Evolutionary conservation across 2,329 filamentous ascomycete species (phyloP).

Genomic region (Huntiella savannae): DNA sequence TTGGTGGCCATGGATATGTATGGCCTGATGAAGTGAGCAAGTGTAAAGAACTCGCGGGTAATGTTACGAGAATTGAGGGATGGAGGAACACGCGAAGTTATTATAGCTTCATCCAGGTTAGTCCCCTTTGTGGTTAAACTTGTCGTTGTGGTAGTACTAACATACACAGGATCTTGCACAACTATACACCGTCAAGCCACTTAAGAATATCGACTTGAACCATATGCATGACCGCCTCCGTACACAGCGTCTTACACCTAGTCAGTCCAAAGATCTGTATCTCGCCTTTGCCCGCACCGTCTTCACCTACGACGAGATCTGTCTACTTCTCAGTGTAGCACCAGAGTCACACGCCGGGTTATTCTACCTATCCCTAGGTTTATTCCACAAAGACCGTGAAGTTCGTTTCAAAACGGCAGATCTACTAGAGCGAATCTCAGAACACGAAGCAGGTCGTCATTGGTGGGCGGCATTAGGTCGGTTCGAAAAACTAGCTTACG

Average conservation of each 20-base stretch:
- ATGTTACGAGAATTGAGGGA: conserved; percentile 82
- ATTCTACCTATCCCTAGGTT: conserved; percentile 75
- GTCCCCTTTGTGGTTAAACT: conserved; percentile 14
- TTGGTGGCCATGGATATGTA: conserved; percentile 79
- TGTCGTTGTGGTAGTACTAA: neutral
- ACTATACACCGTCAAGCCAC: conserved; percentile 43
- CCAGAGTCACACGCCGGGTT: conserved; percentile 74
- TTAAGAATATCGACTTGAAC: conserved; percentile 69
- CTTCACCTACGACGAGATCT: conserved; percentile 68
- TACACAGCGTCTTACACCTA: conserved; percentile 55
- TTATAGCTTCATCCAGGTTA: conserved; percentile 77
- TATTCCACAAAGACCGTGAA: conserved; percentile 74
- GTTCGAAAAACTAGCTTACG: conserved; percentile 75
- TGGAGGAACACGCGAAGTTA: conserved; percentile 94
- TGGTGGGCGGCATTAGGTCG: conserved; percentile 77
- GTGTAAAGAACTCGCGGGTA: conserved; percentile 72
- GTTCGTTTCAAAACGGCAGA: conserved; percentile 63
- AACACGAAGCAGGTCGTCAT: conserved; percentile 79
- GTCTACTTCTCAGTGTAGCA: conserved; percentile 61
- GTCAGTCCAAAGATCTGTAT: conserved; percentile 70
- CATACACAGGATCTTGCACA: conserved; percentile 40
- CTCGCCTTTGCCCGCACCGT: conserved; percentile 58
- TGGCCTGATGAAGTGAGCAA: conserved; percentile 73
- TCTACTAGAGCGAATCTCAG: conserved; percentile 61
- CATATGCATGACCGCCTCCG: conserved; percentile 86